phyloP scores from a whole-genome alignment of 1,284 basidiomycete genomes.

The Rhodotorula sp. region DNA sequence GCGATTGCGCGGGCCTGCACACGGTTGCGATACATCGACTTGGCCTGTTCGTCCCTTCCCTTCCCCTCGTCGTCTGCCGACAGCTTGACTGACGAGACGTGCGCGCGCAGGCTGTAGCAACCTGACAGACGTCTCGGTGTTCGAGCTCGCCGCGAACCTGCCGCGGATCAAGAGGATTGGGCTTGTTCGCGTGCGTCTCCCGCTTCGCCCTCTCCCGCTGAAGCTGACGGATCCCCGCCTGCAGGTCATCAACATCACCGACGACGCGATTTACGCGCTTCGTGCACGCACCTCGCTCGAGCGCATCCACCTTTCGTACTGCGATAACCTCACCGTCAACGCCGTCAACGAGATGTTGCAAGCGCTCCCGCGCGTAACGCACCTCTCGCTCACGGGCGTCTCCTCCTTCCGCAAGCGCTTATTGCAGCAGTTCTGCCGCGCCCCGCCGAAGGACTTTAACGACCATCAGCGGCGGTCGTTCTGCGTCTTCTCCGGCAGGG shows the following conservation, averaged over 20 bases:
- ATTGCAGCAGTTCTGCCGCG: constrained; percentile 85
- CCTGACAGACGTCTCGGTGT: constrained; percentile 90
- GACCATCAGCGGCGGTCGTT: constrained; percentile 87
- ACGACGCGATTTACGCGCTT: constrained; percentile 85
- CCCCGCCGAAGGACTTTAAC: constrained; percentile 88
- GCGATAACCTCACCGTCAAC: constrained; percentile 89
- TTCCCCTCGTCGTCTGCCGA: not conserved
- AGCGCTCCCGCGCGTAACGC: constrained; percentile 82
- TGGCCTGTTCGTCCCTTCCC: constrained; percentile 70
- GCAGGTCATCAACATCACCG: constrained; percentile 84
- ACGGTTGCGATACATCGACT: constrained; percentile 91
- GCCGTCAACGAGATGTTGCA: constrained; percentile 89
- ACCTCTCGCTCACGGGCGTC: constrained; percentile 95
- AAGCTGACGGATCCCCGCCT: constrained; percentile 30
- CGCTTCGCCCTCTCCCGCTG: not conserved
- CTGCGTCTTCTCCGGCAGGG: constrained; percentile 94
- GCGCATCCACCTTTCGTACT: constrained; percentile 95
- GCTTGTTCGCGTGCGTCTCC: constrained; percentile 74
- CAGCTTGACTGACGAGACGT: constrained; percentile 4
- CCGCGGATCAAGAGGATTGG: constrained; percentile 93
- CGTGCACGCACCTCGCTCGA: constrained; percentile 74
- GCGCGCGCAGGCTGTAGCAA: constrained; percentile 69
- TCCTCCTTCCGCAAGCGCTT: constrained; percentile 83
- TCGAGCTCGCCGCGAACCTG: constrained; percentile 78
- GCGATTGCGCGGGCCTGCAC: constrained; percentile 84